phyloP scores from a whole-genome alignment of 495 filamentous ascomycete species.

The Penicillium steckii region DNA sequence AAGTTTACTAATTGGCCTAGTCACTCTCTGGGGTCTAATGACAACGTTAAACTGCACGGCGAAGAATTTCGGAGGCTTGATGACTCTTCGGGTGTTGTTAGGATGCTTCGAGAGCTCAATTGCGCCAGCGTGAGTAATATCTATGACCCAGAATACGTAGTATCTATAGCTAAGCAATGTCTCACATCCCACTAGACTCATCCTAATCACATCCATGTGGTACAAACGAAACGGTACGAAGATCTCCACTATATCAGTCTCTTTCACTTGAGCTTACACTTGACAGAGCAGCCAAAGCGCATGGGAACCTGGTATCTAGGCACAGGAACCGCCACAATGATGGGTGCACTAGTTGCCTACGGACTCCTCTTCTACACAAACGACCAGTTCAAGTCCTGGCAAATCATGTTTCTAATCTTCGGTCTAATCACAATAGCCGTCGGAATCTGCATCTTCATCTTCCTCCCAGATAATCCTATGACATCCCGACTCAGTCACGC shows the following conservation, averaged over 20 bases:
- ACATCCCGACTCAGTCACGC: constrained; percentile 42
- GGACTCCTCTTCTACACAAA: constrained; percentile 25
- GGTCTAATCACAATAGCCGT: constrained; percentile 36
- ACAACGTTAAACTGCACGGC: constrained; percentile 56
- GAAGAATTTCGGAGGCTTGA: constrained; percentile 44
- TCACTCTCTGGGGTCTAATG: constrained; percentile 59
- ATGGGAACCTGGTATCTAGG: constrained; percentile 67
- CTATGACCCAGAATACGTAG: constrained; percentile 8
- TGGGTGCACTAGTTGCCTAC: constrained; percentile 59
- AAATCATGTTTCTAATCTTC: constrained; percentile 42
- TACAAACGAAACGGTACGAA: constrained; percentile 28
- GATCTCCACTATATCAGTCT: background rate
- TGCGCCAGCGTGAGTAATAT: constrained; percentile 49
- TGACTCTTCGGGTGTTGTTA: constrained; percentile 56
- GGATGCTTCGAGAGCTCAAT: constrained; percentile 67
- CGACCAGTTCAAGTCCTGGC: constrained; percentile 33
- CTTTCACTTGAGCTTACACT: background rate
- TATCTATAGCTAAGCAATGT: constrained; percentile 39
- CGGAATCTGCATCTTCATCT: constrained; percentile 31
- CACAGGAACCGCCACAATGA: constrained; percentile 60
- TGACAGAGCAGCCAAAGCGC: constrained; percentile 55
- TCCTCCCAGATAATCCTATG: constrained; percentile 52
- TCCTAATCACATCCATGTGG: constrained; percentile 35
- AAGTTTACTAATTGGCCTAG: constrained; percentile 10
- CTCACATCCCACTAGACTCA: constrained; percentile 41